Percentiles rank a stretch among this genome's conserved stretches.
These are phyloP conservation scores for Phoenix roebelenii DNA, from an alignment of 176 grass and related monocot genomes.

Conservation along the genomic window DNA sequence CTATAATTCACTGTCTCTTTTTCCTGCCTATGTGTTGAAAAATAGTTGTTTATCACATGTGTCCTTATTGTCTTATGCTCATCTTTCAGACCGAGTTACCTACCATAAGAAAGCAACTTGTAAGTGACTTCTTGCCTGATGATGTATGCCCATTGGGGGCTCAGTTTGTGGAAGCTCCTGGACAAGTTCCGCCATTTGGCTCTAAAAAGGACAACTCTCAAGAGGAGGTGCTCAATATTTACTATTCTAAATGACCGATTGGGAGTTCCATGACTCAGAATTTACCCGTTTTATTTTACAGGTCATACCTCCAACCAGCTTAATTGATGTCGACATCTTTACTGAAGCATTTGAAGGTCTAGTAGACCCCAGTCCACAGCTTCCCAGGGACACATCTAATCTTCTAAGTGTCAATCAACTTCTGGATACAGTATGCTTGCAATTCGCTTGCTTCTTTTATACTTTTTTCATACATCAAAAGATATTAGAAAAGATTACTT, in stretches of 20 bases:
- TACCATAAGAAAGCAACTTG: conserved; percentile 56
- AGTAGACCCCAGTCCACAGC: conserved; percentile 22
- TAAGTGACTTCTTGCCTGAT: conserved; percentile 87
- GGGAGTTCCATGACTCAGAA: conserved; percentile 2
- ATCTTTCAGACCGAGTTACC: conserved; percentile 67
- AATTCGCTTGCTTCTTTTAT: conserved; percentile 3
- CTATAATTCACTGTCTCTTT: background rate
- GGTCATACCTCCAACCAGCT: conserved; percentile 36
- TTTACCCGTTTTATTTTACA: conserved; percentile 31
- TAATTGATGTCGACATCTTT: conserved; percentile 60
- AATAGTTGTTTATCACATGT: conserved; percentile 6
- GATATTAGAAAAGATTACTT: no score
- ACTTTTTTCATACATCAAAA: background rate
- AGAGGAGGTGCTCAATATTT: conserved; percentile 25
- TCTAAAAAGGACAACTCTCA: conserved; percentile 40
- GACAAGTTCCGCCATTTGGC: conserved; percentile 29
- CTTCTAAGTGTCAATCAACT: conserved; percentile 82
- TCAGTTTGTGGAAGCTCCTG: conserved; percentile 49
- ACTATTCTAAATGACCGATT: no score
- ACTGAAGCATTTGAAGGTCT: conserved; percentile 62
- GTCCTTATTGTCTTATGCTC: conserved; percentile 1
- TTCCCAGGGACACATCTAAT: conserved; percentile 33
- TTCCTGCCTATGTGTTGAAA: no score
- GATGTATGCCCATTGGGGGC: conserved; percentile 70
- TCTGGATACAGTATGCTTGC: conserved; percentile 66